Percentiles rank a stretch among this genome's conserved stretches.
Evolutionary conservation across 225 moss, liverwort and hornwort species (phyloP).

Genomic region (Sphagnum contortum): DNA sequence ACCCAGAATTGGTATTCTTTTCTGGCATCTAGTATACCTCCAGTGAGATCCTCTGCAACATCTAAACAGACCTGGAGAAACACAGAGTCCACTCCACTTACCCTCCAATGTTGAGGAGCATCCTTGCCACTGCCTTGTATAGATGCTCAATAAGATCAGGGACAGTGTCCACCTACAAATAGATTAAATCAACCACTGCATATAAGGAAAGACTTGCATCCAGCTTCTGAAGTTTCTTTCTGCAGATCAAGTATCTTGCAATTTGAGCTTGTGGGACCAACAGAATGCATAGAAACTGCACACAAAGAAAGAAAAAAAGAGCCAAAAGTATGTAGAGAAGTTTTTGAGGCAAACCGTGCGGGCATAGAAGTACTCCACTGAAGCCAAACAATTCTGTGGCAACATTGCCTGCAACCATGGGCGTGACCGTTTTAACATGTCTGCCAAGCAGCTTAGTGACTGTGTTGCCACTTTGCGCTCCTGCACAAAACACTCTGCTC

Average conservation of each 20-base stretch:
- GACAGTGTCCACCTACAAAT: slow-evolving; percentile 71
- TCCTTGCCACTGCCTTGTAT: slow-evolving; percentile 83
- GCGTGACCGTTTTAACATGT: slow-evolving; percentile 75
- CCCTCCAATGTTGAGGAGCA: slow-evolving; percentile 86
- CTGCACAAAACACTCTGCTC: slow-evolving; percentile 29
- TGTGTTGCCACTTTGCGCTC: slow-evolving; percentile 83
- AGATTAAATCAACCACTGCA: slow-evolving; percentile 17
- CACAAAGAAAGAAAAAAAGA: background rate
- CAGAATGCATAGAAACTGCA: too few species aligned
- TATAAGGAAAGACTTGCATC: background rate
- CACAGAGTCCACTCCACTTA: slow-evolving; percentile 20
- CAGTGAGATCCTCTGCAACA: too few species aligned
- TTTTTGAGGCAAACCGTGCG: slow-evolving; percentile 41
- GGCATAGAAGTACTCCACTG: slow-evolving; percentile 72
- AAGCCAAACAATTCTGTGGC: slow-evolving; percentile 63
- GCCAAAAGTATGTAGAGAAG: background rate
- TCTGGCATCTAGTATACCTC: too few species aligned
- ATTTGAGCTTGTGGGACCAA: too few species aligned
- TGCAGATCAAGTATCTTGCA: background rate
- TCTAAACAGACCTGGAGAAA: background rate
- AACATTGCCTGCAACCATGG: slow-evolving; percentile 70
- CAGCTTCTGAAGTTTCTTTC: background rate
- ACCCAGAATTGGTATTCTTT: too few species aligned
- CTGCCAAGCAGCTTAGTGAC: slow-evolving; percentile 67
- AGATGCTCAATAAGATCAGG: slow-evolving; percentile 78